Evolutionary conservation across 495 filamentous ascomycete genomes (phyloP).

Genomic region (Penicillium riverlandense): DNA sequence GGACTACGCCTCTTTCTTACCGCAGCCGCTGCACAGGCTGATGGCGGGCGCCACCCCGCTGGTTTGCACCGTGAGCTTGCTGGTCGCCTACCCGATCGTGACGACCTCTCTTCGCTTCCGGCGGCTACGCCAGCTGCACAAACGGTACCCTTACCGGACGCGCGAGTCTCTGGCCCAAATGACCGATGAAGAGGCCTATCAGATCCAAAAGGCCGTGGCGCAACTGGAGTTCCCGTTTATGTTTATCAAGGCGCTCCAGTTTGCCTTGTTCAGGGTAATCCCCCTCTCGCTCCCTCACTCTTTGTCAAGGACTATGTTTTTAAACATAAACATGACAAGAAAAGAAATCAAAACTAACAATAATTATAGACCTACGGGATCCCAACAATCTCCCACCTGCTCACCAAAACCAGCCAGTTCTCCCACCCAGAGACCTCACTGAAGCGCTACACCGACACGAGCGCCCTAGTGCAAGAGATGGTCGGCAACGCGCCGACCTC

Average conservation of each 20-base stretch:
- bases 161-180: slow-evolving; percentile 51
- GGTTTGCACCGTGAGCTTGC: slow-evolving; percentile 11
- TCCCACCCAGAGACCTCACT: slow-evolving; percentile 41
- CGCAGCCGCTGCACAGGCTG: background rate
- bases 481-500: slow-evolving; percentile 39
- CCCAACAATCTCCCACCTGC: slow-evolving; percentile 50
- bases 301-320: too few relatives aligned
- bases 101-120: slow-evolving; percentile 41
- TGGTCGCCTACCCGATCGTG: slow-evolving; percentile 24
- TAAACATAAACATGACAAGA: too few relatives aligned
- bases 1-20: slow-evolving; percentile 4
- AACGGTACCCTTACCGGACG: slow-evolving; percentile 44
- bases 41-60: too few relatives aligned
- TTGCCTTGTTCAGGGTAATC: slow-evolving; percentile 55
- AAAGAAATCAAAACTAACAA: background rate
- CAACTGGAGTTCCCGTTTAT: slow-evolving; percentile 53
- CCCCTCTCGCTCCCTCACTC: too few relatives aligned
- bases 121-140: slow-evolving; percentile 35
- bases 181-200: slow-evolving; percentile 54
- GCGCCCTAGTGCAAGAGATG: slow-evolving; percentile 50
- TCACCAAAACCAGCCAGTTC: slow-evolving; percentile 53
- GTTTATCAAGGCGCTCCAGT: slow-evolving; percentile 49
- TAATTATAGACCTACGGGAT: slow-evolving; percentile 54
- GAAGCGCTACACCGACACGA: slow-evolving; percentile 62
- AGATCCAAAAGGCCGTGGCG: slow-evolving; percentile 42